These are phyloP conservation scores for Rhynchospora tenuis DNA, from an alignment of 176 grass and related monocot genomes.

Conservation along the genomic window DNA sequence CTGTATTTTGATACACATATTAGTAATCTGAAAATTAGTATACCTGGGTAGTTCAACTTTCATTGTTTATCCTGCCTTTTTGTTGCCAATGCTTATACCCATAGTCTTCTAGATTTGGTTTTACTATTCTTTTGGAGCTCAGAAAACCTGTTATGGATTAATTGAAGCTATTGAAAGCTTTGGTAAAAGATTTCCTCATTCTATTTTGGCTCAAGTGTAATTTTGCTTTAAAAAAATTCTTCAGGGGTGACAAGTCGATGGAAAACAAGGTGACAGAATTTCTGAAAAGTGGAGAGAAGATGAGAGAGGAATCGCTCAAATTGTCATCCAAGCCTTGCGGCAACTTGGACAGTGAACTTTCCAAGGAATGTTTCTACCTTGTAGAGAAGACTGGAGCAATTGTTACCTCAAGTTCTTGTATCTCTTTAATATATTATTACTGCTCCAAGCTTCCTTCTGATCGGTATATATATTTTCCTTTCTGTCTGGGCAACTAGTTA, in stretches of 20 bases:
- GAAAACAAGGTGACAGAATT: conserved; percentile 35
- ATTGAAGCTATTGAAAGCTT: not conserved
- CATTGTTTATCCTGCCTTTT: not conserved
- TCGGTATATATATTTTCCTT: conserved; percentile 32
- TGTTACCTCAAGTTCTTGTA: conserved; percentile 58
- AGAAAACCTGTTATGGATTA: not conserved
- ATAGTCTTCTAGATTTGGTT: not conserved
- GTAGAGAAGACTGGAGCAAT: conserved; percentile 68
- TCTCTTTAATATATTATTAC: conserved; percentile 61
- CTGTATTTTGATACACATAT: not conserved
- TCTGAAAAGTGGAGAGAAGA: conserved; percentile 53
- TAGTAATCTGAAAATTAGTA: not conserved
- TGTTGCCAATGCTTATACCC: not conserved
- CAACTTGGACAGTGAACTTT: conserved; percentile 36
- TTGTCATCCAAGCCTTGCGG: conserved; percentile 37
- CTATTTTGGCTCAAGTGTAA: not conserved
- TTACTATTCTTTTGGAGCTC: not conserved
- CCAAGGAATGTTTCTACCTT: conserved; percentile 32
- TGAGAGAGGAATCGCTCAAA: conserved; percentile 63
- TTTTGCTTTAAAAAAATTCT: not conserved
- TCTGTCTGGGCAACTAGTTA: not conserved
- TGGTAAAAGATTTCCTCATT: not conserved
- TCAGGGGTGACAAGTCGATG: conserved; percentile 45
- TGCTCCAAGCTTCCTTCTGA: conserved; percentile 80
- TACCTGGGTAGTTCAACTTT: not conserved